Evolutionary conservation across 495 filamentous ascomycete species (phyloP).

Genomic region (Beverwykella pulmonaria): DNA sequence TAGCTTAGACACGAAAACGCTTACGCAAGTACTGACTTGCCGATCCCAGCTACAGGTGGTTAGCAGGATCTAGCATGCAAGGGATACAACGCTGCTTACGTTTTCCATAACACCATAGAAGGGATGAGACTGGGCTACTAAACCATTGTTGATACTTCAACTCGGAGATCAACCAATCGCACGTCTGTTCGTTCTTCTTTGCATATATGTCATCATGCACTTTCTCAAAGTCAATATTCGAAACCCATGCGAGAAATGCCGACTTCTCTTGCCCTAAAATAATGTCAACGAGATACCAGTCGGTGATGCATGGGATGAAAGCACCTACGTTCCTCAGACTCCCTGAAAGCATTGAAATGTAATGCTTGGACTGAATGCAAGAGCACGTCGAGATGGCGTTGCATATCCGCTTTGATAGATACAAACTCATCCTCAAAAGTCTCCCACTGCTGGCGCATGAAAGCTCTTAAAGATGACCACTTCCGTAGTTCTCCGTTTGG

Average conservation of each 20-base stretch:
- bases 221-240: slow-evolving; percentile 6
- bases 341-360: neutral
- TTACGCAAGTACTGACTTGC: too few species aligned
- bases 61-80: neutral
- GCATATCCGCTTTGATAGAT: slow-evolving; percentile 4
- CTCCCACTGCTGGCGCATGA: slow-evolving; percentile 7
- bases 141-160: slow-evolving; percentile 1
- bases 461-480: slow-evolving; percentile 4
- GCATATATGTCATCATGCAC: too few species aligned
- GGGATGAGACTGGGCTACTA: neutral
- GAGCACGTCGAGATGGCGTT: slow-evolving; percentile 6
- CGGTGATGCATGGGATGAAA: neutral
- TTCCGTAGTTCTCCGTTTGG: too few species aligned
- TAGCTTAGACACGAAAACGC: too few species aligned
- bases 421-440: slow-evolving; percentile 6
- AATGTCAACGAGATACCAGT: neutral
- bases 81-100: neutral
- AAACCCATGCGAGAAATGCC: slow-evolving; percentile 1
- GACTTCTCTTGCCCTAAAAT: slow-evolving; percentile 1
- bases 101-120: slow-evolving; percentile 9
- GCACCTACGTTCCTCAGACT: too few species aligned
- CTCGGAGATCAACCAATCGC: neutral
- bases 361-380: slow-evolving; percentile 5
- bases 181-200: too few species aligned
- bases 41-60: too few species aligned